A percentile compares a stretch with the other conserved stretches of the same genome.
These are phyloP conservation scores for Pouteria glomerata DNA, from an alignment of 148 eudicot genomes.

Conservation along the genomic window DNA sequence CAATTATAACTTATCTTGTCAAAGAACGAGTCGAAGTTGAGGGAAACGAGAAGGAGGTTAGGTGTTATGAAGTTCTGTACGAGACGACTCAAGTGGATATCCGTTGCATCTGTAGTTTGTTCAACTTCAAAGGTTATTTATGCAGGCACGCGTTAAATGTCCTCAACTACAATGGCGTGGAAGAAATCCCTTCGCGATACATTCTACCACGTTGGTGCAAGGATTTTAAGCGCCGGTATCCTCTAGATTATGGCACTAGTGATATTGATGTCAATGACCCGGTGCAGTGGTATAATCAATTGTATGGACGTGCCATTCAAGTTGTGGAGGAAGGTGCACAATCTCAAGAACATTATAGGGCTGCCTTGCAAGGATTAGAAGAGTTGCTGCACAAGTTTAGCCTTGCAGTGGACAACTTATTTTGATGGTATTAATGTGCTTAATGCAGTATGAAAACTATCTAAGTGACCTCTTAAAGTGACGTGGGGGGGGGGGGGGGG, in stretches of 20 bases:
- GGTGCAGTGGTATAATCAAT: constrained; percentile 18
- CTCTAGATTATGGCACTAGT: constrained; percentile 4
- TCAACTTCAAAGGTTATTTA: constrained; percentile 34
- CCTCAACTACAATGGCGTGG: constrained; percentile 33
- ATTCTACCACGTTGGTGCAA: constrained; percentile 31
- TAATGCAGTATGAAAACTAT: background rate
- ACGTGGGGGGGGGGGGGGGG: too few species aligned
- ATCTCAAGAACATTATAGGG: constrained; percentile 25
- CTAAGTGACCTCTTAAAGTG: too few species aligned
- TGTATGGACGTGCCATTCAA: constrained; percentile 18
- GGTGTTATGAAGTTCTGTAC: constrained; percentile 30
- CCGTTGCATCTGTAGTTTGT: constrained; percentile 36
- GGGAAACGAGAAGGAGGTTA: constrained; percentile 28
- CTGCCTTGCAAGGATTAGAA: constrained; percentile 23
- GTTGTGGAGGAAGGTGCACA: constrained; percentile 32
- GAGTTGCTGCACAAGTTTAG: constrained; percentile 16
- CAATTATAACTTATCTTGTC: constrained; percentile 23
- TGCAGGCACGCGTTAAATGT: constrained; percentile 38
- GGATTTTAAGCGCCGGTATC: constrained; percentile 24
- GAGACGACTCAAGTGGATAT: constrained; percentile 32
- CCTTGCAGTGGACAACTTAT: constrained; percentile 15
- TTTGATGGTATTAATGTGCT: constrained; percentile 9
- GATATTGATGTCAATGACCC: constrained; percentile 20
- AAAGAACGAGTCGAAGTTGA: constrained; percentile 27
- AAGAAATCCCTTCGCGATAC: constrained; percentile 32